A percentile compares a stretch with the other conserved stretches of the same genome.
phyloP scores from a whole-genome alignment of 192 early-diverging fungal genomes.

The Lobosporangium transversale region DNA sequence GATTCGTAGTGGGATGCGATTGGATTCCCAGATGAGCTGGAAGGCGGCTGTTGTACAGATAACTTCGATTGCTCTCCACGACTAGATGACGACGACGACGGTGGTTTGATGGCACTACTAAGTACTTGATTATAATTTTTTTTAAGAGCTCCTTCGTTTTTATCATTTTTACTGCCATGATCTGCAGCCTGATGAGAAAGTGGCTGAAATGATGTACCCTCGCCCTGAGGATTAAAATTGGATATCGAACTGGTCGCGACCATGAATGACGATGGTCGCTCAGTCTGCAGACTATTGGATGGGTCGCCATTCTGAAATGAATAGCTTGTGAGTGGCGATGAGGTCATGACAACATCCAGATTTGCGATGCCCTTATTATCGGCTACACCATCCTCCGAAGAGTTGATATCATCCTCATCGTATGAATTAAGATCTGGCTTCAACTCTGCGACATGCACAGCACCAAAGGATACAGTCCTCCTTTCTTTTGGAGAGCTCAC shows the following conservation, averaged over 20 bases:
- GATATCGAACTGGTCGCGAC: neutral
- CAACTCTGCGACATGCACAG: slow-evolving; percentile 45
- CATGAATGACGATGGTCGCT: neutral
- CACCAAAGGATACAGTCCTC: slow-evolving; percentile 48
- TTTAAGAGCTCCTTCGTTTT: slow-evolving; percentile 35
- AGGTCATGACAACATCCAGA: neutral
- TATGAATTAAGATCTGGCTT: slow-evolving; percentile 44
- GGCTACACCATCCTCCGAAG: slow-evolving; percentile 35
- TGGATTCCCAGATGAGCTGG: neutral
- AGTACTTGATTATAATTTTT: neutral
- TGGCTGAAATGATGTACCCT: neutral
- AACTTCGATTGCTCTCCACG: neutral
- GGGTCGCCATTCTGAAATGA: slow-evolving; percentile 4
- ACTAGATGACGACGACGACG: neutral
- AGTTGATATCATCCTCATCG: slow-evolving; percentile 39
- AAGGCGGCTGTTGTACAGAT: neutral
- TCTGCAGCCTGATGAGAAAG: neutral
- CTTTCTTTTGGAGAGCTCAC: slow-evolving; percentile 39
- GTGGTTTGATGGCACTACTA: too few relatives aligned
- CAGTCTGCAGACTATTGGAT: neutral
- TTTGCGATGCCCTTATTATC: neutral
- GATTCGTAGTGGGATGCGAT: neutral
- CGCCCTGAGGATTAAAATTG: neutral
- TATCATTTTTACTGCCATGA: slow-evolving; percentile 37
- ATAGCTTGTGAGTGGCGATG: slow-evolving; percentile 15